Evolutionary conservation across 176 grass and related monocot species (phyloP), one percentile per base, ranked within the genome.

Genomic region (Chrysopogon serrulatus): DNA sequence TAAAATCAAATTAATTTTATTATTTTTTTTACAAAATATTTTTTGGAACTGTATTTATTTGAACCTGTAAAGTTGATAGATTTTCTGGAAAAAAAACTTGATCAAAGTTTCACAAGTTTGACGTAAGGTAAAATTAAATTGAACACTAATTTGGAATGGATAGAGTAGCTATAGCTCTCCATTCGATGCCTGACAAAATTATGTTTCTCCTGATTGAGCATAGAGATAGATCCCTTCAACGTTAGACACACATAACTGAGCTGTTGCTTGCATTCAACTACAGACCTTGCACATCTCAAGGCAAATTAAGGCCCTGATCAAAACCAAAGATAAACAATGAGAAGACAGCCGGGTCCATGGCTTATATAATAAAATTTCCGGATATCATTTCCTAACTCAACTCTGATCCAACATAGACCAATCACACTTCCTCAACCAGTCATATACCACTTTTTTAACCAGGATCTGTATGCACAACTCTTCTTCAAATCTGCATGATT

Each of bases 321-420:
- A 59, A 34, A 77, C 44, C 17, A 77, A 69, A 10, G 24, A 48
- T 56, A 4, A 49, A 49, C 32, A 56, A 56, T 56, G 8, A 23
- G 21, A 56, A 56, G n/a, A 59, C 54, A 59, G 54, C n/a, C n/a
- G 54, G 54, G 54, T 2, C 54, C 54, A 59, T 26, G n/a, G 54
- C 54, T 26, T 10, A 59, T 59, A 59, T 26, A 59, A 59, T 26
- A 59, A 12, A 26, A 12, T 0, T 59, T 59, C 21, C n/a, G 26
- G 1, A 12, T 26, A 59, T 7, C n/a, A 59, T 59, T 59, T 11
- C 1, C n/a, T 59, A 59, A 87, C 79, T 77, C 47, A 57, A 77
- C 75, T 40, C 64, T 16, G 79, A 82, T 77, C 71, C 44, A 82
- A 82, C 85, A 76, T 76, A 87, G 79, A 83, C 53, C 80, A 83